Base-by-base conservation (phyloP, 495 filamentous ascomycete species). In the Aspergillus wentii region DNA sequence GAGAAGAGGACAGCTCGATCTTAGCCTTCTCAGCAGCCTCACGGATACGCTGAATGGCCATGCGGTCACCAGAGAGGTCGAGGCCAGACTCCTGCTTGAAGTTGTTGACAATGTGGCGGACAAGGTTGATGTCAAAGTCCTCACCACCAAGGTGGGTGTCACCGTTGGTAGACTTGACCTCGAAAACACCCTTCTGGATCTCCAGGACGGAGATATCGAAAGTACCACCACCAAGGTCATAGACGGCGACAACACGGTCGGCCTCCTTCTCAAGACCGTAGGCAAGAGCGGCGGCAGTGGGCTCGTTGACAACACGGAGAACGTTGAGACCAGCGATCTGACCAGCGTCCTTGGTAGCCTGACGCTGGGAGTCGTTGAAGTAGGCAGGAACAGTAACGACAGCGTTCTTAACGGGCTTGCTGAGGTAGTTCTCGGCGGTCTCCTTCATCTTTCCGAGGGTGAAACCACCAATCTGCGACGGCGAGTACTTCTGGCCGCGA, bases 1-100 rank as follows among this genome's bases (percentile, higher is more conserved):
- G 79, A 37, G 88, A 86, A 15, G 90, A 96, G 3, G 92, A 97
- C 46, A 98, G 78, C 72, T 98, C 92, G 58, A 97, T 98, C 86
- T 98, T 98, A 59, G 92, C 92, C 82, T 98, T 98, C 80, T 98
- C 92, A 45, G 94, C 92, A 46, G 92, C 92, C 74, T 98, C 92
- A 70, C 92, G 92, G 64, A 98, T 96, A 72, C 92, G 79, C 76
- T 98, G 92, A 52, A 98, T 94, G 41, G 92, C 92, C 92, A 98
- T 97, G 57, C 92, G 90, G 76, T 98, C 92, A 48, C 68, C 69
- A 23, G 85, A 85, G 34, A 98, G 79, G 64, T 98, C 94, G 43
- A 97, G 86, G 36, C 88, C 83, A 20, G 84, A 85, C 40, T 95
- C 88, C 68, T 86, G 87, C 85, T 95, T 96, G 78, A 98, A 98